These are phyloP conservation scores for Purpureocillium lavendulum DNA, from an alignment of 2,329 filamentous ascomycete species.

Conservation along the genomic window DNA sequence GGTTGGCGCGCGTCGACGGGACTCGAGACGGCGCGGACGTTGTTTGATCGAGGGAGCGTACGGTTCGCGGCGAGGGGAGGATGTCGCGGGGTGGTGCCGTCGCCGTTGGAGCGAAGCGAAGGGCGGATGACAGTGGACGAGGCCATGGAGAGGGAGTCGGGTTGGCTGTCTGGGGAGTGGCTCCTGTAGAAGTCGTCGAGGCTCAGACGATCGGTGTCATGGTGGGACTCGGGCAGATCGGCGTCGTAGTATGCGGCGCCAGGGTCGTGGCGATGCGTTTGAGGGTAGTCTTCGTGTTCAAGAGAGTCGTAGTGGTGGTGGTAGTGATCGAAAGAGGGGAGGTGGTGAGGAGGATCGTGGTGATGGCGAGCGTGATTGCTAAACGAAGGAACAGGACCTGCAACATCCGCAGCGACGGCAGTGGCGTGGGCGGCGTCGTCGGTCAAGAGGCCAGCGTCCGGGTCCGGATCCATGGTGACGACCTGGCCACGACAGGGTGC, in stretches of 20 bases:
- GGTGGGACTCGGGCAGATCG: slow-evolving; percentile 15
- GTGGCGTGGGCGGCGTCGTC: slow-evolving; percentile 5
- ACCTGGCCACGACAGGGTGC: slow-evolving; percentile 25
- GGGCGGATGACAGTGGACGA: slow-evolving; percentile 29
- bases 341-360: neutral
- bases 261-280: neutral
- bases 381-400: neutral
- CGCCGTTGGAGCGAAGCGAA: slow-evolving; percentile 40
- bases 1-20: slow-evolving; percentile 38
- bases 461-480: slow-evolving; percentile 19
- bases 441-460: slow-evolving; percentile 17
- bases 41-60: slow-evolving; percentile 28
- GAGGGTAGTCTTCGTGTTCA: slow-evolving; percentile 9
- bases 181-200: slow-evolving; percentile 49
- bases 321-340: slow-evolving; percentile 4
- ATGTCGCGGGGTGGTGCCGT: slow-evolving; percentile 40
- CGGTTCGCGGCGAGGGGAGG: slow-evolving; percentile 30
- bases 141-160: slow-evolving; percentile 26
- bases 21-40: slow-evolving; percentile 46
- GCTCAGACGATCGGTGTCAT: slow-evolving; percentile 34
- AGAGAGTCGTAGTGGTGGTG: slow-evolving; percentile 7
- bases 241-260: slow-evolving; percentile 9
- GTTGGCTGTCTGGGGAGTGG: slow-evolving; percentile 23
- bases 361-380: neutral
- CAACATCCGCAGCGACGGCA: neutral